Percentiles rank a stretch among this genome's conserved stretches.
Conservation (phyloP, 2,329 filamentous ascomycete species). For the Aspergillus neotritici region DNA sequence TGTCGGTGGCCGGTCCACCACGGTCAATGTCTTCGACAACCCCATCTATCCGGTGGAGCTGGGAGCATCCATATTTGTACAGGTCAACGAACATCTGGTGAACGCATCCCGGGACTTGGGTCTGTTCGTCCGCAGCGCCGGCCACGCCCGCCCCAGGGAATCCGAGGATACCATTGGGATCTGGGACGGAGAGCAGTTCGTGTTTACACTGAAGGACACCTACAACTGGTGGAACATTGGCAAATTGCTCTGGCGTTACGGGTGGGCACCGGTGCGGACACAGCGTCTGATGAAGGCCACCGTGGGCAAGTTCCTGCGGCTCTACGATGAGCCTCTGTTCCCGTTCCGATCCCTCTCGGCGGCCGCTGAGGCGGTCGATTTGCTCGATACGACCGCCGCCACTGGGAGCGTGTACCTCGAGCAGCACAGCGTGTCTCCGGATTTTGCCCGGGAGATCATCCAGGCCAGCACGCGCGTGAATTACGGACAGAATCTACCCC, state of each 20-base stretch:
- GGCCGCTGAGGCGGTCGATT: slow-evolving; percentile 60
- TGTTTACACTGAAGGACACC: slow-evolving; percentile 58
- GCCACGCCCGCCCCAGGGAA: slow-evolving; percentile 44
- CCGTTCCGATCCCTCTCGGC: slow-evolving; percentile 74
- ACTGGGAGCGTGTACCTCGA: slow-evolving; percentile 70
- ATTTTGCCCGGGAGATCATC: slow-evolving; percentile 74
- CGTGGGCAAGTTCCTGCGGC: slow-evolving; percentile 65
- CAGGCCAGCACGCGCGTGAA: slow-evolving; percentile 91
- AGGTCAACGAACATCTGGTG: slow-evolving; percentile 74
- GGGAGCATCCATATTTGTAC: slow-evolving; percentile 86
- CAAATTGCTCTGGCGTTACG: slow-evolving; percentile 81
- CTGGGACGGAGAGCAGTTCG: slow-evolving; percentile 75
- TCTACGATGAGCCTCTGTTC: slow-evolving; percentile 78
- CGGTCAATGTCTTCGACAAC: slow-evolving; percentile 69
- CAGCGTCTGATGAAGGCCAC: slow-evolving; percentile 66
- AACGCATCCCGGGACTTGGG: slow-evolving; percentile 66
- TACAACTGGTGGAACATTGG: slow-evolving; percentile 73
- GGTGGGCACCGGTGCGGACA: slow-evolving; percentile 67
- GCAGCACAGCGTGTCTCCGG: slow-evolving; percentile 59
- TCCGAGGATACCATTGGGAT: slow-evolving; percentile 59
- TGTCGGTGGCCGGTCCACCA: slow-evolving; percentile 82
- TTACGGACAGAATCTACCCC: slow-evolving; percentile 81
- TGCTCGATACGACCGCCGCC: slow-evolving; percentile 60
- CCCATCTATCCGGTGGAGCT: slow-evolving; percentile 68
- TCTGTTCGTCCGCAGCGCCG: slow-evolving; percentile 52